Conservation (phyloP, 1,284 basidiomycete genomes). For the Rhodotorula sp. region DNA sequence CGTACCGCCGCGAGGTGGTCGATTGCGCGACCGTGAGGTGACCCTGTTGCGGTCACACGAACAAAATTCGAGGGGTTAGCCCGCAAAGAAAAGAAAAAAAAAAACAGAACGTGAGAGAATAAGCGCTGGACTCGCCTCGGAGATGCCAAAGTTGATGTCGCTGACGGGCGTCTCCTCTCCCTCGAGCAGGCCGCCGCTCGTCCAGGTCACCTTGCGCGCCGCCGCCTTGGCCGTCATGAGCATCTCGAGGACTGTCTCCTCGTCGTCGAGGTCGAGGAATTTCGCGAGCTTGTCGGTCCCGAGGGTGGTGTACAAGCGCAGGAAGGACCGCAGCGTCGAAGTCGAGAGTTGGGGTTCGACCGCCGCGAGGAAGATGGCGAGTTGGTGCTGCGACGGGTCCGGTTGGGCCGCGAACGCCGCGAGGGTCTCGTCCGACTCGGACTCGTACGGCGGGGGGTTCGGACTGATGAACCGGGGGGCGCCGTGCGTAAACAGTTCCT, state of each 20-base stretch:
- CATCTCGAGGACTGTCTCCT: slow-evolving; percentile 92
- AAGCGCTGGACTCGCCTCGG: slow-evolving; percentile 61
- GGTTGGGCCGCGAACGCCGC: slow-evolving; percentile 47
- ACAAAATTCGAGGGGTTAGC: too few relatives aligned
- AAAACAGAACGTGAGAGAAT: too few relatives aligned
- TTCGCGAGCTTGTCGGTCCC: slow-evolving; percentile 87
- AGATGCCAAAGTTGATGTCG: slow-evolving; percentile 92
- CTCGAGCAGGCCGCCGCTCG: slow-evolving; percentile 65
- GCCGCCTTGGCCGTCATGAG: slow-evolving; percentile 95
- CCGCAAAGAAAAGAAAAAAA: too few relatives aligned
- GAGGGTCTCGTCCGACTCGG: slow-evolving; percentile 61
- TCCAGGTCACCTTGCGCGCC: slow-evolving; percentile 61
- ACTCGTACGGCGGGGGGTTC: slow-evolving; percentile 81
- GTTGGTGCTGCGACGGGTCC: slow-evolving; percentile 81
- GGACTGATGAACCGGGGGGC: slow-evolving; percentile 96
- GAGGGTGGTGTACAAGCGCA: slow-evolving; percentile 92
- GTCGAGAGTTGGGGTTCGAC: slow-evolving; percentile 73
- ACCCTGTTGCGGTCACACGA: slow-evolving; percentile 5
- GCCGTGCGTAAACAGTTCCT: slow-evolving; percentile 90
- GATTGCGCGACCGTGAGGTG: slow-evolving; percentile 71
- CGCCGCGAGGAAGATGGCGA: slow-evolving; percentile 76
- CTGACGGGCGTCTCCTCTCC: slow-evolving; percentile 85
- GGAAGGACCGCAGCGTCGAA: slow-evolving; percentile 81
- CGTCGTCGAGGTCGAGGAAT: slow-evolving; percentile 72
- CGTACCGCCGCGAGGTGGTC: slow-evolving; percentile 85